These are phyloP conservation scores for Pseudonitzschia multiseries DNA, from an alignment of 108 stramenopile genomes.

Conservation along the genomic window DNA sequence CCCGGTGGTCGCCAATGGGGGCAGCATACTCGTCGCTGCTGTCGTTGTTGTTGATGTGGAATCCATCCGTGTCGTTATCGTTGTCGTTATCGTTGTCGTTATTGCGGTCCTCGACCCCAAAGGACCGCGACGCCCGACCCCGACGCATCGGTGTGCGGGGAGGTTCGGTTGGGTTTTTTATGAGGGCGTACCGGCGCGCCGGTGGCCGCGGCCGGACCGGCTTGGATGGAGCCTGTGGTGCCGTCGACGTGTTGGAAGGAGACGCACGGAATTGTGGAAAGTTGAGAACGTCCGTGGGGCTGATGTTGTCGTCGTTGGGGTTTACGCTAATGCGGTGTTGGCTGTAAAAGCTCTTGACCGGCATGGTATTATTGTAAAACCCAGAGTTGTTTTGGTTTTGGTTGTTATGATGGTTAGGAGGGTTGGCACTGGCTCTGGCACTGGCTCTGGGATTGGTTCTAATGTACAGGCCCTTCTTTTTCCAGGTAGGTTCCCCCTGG, in stretches of 20 bases:
- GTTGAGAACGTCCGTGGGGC: conserved; percentile 58
- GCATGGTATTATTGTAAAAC: conserved; percentile 3
- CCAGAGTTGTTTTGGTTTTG: not conserved
- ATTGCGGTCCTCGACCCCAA: not conserved
- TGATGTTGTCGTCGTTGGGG: conserved; percentile 30
- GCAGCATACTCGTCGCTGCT: conserved; percentile 17
- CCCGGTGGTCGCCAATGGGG: not conserved
- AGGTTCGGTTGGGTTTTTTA: conserved; percentile 17
- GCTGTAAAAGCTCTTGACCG: not conserved
- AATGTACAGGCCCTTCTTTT: conserved; percentile 18
- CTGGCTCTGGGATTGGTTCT: conserved; percentile 1
- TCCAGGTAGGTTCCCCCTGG: conserved; percentile 14
- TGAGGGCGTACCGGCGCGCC: conserved; percentile 25
- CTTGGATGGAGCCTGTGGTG: conserved; percentile 37
- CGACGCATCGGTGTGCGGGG: conserved; percentile 40
- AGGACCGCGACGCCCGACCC: conserved; percentile 1
- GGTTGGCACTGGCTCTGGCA: not conserved
- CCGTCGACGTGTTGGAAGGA: conserved; percentile 11
- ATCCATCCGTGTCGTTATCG: not conserved
- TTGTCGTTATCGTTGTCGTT: not conserved
- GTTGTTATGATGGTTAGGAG: not conserved
- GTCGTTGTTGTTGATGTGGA: not conserved
- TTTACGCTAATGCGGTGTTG: not conserved
- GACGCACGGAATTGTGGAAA: conserved; percentile 33
- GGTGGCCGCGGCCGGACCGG: conserved; percentile 26